A percentile compares a stretch with the other conserved stretches of the same genome.
phyloP scores from a whole-genome alignment of 345 rosid genomes.

The Salix suchowensis region DNA sequence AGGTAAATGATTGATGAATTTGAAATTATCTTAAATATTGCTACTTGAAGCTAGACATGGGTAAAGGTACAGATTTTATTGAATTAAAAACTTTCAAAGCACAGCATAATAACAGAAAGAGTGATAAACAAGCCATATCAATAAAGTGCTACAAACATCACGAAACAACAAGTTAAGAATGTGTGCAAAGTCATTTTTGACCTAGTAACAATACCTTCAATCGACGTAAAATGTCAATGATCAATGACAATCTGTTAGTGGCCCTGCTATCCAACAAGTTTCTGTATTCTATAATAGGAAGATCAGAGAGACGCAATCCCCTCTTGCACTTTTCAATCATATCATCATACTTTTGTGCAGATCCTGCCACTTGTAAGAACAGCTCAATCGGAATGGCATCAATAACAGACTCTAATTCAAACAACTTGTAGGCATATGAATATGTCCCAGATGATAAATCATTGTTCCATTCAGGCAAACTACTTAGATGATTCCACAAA shows the following conservation, averaged over 20 bases:
- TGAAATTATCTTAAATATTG: too few species aligned
- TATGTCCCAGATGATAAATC: constrained; percentile 34
- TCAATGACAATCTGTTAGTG: constrained; percentile 70
- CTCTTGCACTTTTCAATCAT: constrained; percentile 72
- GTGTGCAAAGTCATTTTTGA: neutral
- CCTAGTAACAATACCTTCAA: constrained; percentile 59
- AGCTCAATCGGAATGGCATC: constrained; percentile 79
- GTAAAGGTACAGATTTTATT: too few species aligned
- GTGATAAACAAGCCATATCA: neutral
- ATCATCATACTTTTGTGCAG: constrained; percentile 59
- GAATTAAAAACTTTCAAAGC: too few species aligned
- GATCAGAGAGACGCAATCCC: constrained; percentile 67
- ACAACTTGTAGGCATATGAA: constrained; percentile 40
- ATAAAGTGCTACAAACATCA: neutral
- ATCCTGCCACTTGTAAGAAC: constrained; percentile 83
- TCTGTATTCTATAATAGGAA: constrained; percentile 62
- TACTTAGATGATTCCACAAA: constrained; percentile 65
- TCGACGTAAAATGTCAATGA: constrained; percentile 73
- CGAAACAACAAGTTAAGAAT: neutral
- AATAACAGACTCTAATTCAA: constrained; percentile 72
- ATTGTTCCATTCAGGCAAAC: constrained; percentile 49
- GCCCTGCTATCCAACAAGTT: constrained; percentile 75
- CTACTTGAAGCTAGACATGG: too few species aligned
- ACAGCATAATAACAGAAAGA: neutral
- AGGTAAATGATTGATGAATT: too few species aligned